phyloP scores from a whole-genome alignment of 176 grass and related monocot genomes.

The Eragrostis curvula region DNA sequence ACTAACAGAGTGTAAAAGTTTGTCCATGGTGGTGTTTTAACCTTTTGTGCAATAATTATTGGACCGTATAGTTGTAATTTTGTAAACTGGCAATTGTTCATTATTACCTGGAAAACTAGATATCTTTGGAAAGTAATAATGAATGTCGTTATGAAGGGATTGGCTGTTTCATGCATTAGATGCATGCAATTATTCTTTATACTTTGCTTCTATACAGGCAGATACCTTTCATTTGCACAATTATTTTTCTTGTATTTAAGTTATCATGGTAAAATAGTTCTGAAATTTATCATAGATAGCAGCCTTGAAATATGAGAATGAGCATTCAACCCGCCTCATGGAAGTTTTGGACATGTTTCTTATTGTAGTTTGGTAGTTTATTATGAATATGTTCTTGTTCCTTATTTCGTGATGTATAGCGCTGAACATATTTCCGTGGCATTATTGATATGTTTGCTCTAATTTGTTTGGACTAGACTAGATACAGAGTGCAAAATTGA shows the following conservation, averaged over 20 bases:
- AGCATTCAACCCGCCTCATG: background rate
- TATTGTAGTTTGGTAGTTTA: slow-evolving; percentile 3
- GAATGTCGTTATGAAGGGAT: background rate
- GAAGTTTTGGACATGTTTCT: slow-evolving; percentile 7
- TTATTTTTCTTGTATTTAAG: background rate
- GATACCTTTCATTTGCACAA: background rate
- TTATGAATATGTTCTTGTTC: slow-evolving; percentile 20
- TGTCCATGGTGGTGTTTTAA: background rate
- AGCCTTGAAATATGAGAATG: background rate
- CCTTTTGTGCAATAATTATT: background rate
- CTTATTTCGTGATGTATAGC: background rate
- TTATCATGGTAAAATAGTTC: background rate
- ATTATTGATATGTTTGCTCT: slow-evolving; percentile 40
- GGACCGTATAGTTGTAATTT: background rate
- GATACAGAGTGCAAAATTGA: slow-evolving; percentile 71
- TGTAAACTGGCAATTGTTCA: background rate
- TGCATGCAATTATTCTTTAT: slow-evolving; percentile 3
- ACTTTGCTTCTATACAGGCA: background rate
- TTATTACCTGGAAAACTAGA: slow-evolving; percentile 7
- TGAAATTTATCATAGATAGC: slow-evolving; percentile 2
- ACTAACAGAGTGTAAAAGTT: background rate
- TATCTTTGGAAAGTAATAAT: background rate
- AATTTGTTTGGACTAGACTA: slow-evolving; percentile 81
- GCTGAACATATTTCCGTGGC: slow-evolving; percentile 15
- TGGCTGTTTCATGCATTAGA: background rate